Base-by-base conservation (phyloP, 768 basidiomycete species). In the Lanmaoa rubissima region DNA sequence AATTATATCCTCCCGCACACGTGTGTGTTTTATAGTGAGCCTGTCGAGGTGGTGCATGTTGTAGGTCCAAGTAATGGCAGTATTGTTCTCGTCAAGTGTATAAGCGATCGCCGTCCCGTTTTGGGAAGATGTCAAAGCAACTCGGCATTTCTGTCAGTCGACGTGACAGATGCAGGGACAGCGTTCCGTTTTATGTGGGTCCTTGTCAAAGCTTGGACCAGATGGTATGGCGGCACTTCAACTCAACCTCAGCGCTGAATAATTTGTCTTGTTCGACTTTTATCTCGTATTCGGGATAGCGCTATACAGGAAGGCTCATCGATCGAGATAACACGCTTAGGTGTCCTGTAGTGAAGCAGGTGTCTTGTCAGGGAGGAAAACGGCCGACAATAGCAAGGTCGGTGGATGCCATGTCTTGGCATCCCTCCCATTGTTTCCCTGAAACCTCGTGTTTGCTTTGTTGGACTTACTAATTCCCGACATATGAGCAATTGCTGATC, bases 121-220 rank as follows among this genome's bases (percentile, higher is more conserved):
- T 55, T 48, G 24, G 45, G 35, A 44, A 34, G 28, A 46, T 45
- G 57, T 57, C 62, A 63, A 62, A 62, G 61, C 58, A 63, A 55
- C 34, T 26, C 47, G 7, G 17, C 17, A 44, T 21, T 38, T 39
- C 51, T 31, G 53, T 55, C 54, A 53, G 11, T 21, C 26, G 19
- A 32, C 21, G 50, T 32, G 50, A 45, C 50, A 51, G 31, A 48
- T 12, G 19, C 47, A 17, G 32, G 13, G 1, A 34, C 46, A 19
- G 13, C 28, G 7, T 19, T 7, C 34, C 9, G 9, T 16, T 35
- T 21, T 19, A 35, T 48, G 19, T 19, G 21, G 17, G 28, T 46
- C 28, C 44, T 17, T 31, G 28, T 24, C 21, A 24, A 24, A 45
- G 31, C 19, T 21, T 32, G 31, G 40, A 19, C 21, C 24, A 9